These are phyloP conservation scores for Hanseniaspora pseudoguilliermondii DNA, from an alignment of 805 yeast species.

Conservation along the genomic window DNA sequence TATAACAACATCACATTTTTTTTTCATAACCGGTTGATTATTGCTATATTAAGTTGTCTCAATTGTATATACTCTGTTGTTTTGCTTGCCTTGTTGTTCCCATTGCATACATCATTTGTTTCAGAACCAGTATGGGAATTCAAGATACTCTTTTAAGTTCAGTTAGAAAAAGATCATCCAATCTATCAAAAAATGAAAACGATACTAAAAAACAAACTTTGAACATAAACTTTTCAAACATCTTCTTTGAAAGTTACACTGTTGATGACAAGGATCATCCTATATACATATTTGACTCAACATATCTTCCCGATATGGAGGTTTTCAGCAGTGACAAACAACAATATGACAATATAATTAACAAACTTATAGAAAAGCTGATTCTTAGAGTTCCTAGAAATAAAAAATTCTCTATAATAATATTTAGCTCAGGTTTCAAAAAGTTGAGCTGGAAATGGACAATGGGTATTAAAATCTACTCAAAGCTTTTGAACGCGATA, in stretches of 20 bases:
- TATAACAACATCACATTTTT: not conserved
- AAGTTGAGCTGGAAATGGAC: slow-evolving; percentile 42
- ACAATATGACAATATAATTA: slow-evolving; percentile 29
- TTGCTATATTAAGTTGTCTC: not conserved
- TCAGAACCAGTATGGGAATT: slow-evolving; percentile 3
- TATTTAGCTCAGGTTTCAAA: slow-evolving; percentile 74
- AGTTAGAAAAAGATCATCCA: not conserved
- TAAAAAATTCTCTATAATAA: slow-evolving; percentile 50
- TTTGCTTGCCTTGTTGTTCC: not conserved
- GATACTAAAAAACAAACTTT: slow-evolving; percentile 19
- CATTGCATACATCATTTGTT: not conserved
- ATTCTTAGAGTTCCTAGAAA: slow-evolving; percentile 43
- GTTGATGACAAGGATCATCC: slow-evolving; percentile 63
- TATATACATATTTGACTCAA: slow-evolving; percentile 69
- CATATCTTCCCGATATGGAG: slow-evolving; percentile 48
- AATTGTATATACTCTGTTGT: not conserved
- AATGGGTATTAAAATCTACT: slow-evolving; percentile 52
- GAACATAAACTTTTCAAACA: slow-evolving; percentile 29
- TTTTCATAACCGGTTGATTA: not conserved
- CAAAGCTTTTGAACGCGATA: slow-evolving; percentile 43
- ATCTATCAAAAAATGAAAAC: slow-evolving; percentile 18
- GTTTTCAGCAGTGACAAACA: slow-evolving; percentile 32
- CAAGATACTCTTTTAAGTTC: slow-evolving; percentile 1
- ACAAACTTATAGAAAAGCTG: slow-evolving; percentile 45
- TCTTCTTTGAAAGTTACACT: slow-evolving; percentile 47